These are phyloP conservation scores for Alternaria burnsii DNA, from an alignment of 2,329 filamentous ascomycete genomes.

Conservation along the genomic window DNA sequence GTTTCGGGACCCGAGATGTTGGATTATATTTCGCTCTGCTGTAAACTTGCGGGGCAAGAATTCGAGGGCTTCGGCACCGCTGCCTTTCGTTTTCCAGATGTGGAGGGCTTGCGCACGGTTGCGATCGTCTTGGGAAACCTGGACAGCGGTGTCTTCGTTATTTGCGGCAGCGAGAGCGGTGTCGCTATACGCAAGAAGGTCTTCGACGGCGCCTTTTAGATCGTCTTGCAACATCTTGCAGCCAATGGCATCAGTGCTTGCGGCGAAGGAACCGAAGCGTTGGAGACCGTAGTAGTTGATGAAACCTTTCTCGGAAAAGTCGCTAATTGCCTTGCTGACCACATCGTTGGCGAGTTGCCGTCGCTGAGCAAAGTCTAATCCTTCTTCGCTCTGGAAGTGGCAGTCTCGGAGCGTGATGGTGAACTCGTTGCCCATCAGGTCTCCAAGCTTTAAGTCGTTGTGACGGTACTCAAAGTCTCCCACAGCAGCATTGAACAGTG, in stretches of 20 bases:
- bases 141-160: conserved; percentile 49
- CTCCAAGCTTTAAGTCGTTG: conserved; percentile 78
- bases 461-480: conserved; percentile 84
- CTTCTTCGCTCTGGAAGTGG: conserved; percentile 63
- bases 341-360: conserved; percentile 59
- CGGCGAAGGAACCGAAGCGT: conserved; percentile 87
- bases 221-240: conserved; percentile 83
- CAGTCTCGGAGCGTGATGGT: conserved; percentile 90
- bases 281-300: conserved; percentile 99
- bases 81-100: conserved; percentile 71
- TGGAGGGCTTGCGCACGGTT: conserved; percentile 81
- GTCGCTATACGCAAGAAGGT: conserved; percentile 77
- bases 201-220: conserved; percentile 80
- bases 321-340: conserved; percentile 68
- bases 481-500: conserved; percentile 68
- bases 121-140: conserved; percentile 77
- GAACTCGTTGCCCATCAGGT: conserved; percentile 90
- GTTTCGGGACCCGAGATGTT: conserved; percentile 68
- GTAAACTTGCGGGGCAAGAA: conserved; percentile 81
- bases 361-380: conserved; percentile 44
- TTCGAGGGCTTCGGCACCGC: conserved; percentile 67
- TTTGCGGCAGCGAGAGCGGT: conserved; percentile 65
- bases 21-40: conserved; percentile 80
- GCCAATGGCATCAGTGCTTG: conserved; percentile 86
- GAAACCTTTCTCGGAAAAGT: conserved; percentile 79